Conservation (phyloP, 2,329 filamentous ascomycete species). For the Harringtonia aguacate region DNA sequence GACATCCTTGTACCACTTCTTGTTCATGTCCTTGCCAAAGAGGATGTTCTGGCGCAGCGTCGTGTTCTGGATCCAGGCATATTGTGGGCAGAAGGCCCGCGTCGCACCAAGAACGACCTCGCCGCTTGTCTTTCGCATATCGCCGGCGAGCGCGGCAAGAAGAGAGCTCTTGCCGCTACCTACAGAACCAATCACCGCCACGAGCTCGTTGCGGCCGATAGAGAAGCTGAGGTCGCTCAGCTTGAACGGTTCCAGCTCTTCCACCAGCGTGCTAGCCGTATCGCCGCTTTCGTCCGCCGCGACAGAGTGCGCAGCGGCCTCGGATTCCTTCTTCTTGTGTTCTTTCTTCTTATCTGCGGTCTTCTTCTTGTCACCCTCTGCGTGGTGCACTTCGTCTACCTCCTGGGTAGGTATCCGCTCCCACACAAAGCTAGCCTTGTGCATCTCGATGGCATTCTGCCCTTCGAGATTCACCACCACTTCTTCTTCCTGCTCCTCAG, state of each 20-base stretch:
- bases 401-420: slow-evolving; percentile 54
- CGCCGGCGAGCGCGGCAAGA: slow-evolving; percentile 78
- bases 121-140: slow-evolving; percentile 78
- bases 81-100: slow-evolving; percentile 87
- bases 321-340: slow-evolving; percentile 11
- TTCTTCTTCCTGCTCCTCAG: slow-evolving; percentile 74
- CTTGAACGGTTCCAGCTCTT: slow-evolving; percentile 59
- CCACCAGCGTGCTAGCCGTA: slow-evolving; percentile 43
- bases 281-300: slow-evolving; percentile 29
- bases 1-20: slow-evolving; percentile 73
- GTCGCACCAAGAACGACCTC: slow-evolving; percentile 66
- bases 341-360: slow-evolving; percentile 21
- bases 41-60: slow-evolving; percentile 81
- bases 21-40: slow-evolving; percentile 72
- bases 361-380: slow-evolving; percentile 24
- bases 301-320: not conserved
- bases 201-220: slow-evolving; percentile 63
- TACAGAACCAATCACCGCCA: slow-evolving; percentile 81
- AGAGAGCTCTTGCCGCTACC: slow-evolving; percentile 86
- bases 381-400: slow-evolving; percentile 37
- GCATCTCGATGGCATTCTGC: slow-evolving; percentile 61
- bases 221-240: slow-evolving; percentile 57
- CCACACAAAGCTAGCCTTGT: slow-evolving; percentile 76
- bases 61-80: slow-evolving; percentile 95
- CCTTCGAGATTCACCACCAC: slow-evolving; percentile 43